A percentile compares a stretch with the other conserved stretches of the same genome.
These are phyloP conservation scores for Zelopaecilomyces penicillatus DNA, from an alignment of 2,329 filamentous ascomycete species.

Conservation along the genomic window DNA sequence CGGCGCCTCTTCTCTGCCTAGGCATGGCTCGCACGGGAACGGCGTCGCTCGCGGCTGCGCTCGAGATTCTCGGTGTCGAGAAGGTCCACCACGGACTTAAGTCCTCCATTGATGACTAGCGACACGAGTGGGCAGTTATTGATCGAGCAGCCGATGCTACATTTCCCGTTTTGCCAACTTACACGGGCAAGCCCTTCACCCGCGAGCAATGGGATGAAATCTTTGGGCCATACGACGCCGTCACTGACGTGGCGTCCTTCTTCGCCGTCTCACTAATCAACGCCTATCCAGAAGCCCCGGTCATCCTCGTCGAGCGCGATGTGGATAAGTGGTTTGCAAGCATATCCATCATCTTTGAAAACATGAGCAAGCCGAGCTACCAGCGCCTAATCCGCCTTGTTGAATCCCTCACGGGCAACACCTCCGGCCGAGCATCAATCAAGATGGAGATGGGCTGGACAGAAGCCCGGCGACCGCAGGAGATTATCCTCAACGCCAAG, in stretches of 20 bases:
- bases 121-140: slow-evolving; percentile 17
- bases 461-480: neutral
- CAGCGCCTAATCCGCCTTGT: too few species aligned
- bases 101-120: slow-evolving; percentile 3
- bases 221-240: neutral
- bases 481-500: neutral
- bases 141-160: slow-evolving; percentile 21
- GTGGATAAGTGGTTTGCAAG: slow-evolving; percentile 47
- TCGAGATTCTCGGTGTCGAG: slow-evolving; percentile 7
- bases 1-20: slow-evolving; percentile 6
- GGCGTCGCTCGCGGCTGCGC: slow-evolving; percentile 7
- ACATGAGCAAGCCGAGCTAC: neutral
- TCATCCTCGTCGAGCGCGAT: slow-evolving; percentile 50
- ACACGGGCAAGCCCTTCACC: slow-evolving; percentile 18
- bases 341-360: neutral
- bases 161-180: slow-evolving; percentile 18
- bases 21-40: slow-evolving; percentile 12
- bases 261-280: neutral
- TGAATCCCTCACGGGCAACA: too few species aligned
- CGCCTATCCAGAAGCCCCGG: neutral
- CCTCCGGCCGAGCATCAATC: neutral
- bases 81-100: slow-evolving; percentile 9
- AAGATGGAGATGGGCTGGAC: neutral
- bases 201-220: slow-evolving; percentile 8
- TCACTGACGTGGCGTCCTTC: neutral